Base-by-base conservation (phyloP, 306 rosid genomes). In the Fragaria nilgerrensis region DNA sequence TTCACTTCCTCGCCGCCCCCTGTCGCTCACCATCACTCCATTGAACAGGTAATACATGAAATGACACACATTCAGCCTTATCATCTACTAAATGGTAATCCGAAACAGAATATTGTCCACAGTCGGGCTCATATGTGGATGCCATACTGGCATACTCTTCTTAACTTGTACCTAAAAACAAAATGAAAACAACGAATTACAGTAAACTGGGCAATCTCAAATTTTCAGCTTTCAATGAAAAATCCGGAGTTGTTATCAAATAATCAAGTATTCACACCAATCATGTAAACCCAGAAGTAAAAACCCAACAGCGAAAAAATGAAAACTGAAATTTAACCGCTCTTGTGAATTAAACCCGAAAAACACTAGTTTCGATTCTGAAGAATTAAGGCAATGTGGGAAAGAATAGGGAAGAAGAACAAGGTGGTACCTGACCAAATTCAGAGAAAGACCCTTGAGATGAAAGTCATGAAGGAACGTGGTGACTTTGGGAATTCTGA, bases 91-190 rank as follows among this genome's bases (percentile, higher is more conserved):
- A 75, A 34, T 62, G 59, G 59, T 75, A 75, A 2, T 20, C 39
- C 17, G 32, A 59, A 52, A 75, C 47, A 20, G 14, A 29, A 47
- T 10, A 13, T n/a, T 49, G 73, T 14, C 10, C 27, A 37, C 84
- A 82, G 79, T 84, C 93, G 37, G 87, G 88, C 82, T 87, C 96
- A 56, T 89, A 90, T 0, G 89, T 86, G 16, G 83, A 85, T 50
- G 86, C 90, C 96, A 91, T 91, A 29, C 58, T 50, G 86, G 89
- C 96, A 91, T 91, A 29, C 58, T 48, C 49, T 48, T 34, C 12
- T 17, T n/a, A 34, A 13, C 25, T 16, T 20, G 9, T 47, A 55
- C 66, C 66, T 39, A 73, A 6, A 36, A 32, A 11, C 9, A 22
- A 36, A 12, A 55, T 72, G 15, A 7, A 36, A 36, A 3, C 3